Percentiles rank a stretch among this genome's conserved stretches.
phyloP scores from a whole-genome alignment of 2,329 filamentous ascomycete genomes.

The Apiospora koreana region DNA sequence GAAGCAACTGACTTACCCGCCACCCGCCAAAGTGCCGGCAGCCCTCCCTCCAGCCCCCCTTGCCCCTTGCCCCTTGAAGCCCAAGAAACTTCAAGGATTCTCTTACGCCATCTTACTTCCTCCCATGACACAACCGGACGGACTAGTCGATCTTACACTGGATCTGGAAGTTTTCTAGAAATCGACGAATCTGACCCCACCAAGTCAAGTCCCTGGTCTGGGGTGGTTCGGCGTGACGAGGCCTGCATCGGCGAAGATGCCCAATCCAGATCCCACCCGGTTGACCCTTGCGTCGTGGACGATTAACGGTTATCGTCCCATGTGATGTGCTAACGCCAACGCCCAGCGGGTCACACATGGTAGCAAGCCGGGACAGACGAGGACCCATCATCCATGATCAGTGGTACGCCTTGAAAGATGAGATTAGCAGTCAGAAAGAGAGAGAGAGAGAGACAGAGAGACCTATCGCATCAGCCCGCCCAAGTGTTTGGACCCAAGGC shows the following conservation, averaged over 20 bases:
- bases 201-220: background rate
- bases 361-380: background rate
- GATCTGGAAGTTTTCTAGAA: constrained; percentile 6
- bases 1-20: background rate
- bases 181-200: background rate
- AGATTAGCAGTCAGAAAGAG: too few species aligned
- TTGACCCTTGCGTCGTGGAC: background rate
- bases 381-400: background rate
- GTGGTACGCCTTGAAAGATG: background rate
- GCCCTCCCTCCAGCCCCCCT: too few species aligned
- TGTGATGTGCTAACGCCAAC: constrained; percentile 1
- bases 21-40: background rate
- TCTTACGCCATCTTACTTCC: background rate
- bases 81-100: background rate
- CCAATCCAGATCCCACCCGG: constrained; percentile 6
- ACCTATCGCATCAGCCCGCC: background rate
- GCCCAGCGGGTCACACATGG: background rate
- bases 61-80: background rate
- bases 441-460: too few species aligned
- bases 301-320: constrained; percentile 5
- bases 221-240: constrained; percentile 8
- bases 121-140: background rate
- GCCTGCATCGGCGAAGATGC: constrained; percentile 9
- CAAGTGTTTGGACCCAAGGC: background rate
- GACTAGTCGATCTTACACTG: background rate